Evolutionary conservation across 805 yeast species (phyloP), one percentile per base, ranked within the genome.

Genomic region (Lipomyces lipofer): DNA sequence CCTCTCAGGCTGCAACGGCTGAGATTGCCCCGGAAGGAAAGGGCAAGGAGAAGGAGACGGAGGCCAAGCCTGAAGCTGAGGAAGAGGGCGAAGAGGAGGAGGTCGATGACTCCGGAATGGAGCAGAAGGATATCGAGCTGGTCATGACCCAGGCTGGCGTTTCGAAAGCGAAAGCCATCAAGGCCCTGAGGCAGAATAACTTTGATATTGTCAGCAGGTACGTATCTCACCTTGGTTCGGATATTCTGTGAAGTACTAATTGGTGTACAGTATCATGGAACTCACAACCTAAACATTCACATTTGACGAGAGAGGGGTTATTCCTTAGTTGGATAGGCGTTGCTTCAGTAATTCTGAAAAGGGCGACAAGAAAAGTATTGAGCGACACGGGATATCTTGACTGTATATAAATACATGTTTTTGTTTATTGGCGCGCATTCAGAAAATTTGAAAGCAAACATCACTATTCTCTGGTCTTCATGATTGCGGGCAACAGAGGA

Each of bases 81-180:
- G 78, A 70, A 40, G 84, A 75, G 46, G 86, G 73, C 49, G 90
- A 80, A 43, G 89, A 82, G 29, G 91, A 75, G 47, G 88, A 81
- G 50, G 89, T 85, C 63, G 97, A 94, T 68, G 91, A 85, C 67
- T 72, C 90, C 58, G 98, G 96, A 49, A 75, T 94, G 66, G 86
- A 84, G 62, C 78, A 83, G 52, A 88, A 82, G 62, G 97, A 90
- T 71, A 82, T 94, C 68, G 85, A 84, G 65, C 80, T 94, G 71
- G 86, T 94, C 68, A 79, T 86, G 71, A 94, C 89, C 72, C 99
- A 92, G 79, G 86, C 97, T 68, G 85, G 83, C 69, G 94, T 84
- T 60, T 81, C 96, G 52, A 85, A 90, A 78, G 83, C 82, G 67
- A 88, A 88, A 80, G 98, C 98, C 63, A 88, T 83, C 67, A 86